Conservation (phyloP, 306 rosid species). For the Arachis hypogaea region DNA sequence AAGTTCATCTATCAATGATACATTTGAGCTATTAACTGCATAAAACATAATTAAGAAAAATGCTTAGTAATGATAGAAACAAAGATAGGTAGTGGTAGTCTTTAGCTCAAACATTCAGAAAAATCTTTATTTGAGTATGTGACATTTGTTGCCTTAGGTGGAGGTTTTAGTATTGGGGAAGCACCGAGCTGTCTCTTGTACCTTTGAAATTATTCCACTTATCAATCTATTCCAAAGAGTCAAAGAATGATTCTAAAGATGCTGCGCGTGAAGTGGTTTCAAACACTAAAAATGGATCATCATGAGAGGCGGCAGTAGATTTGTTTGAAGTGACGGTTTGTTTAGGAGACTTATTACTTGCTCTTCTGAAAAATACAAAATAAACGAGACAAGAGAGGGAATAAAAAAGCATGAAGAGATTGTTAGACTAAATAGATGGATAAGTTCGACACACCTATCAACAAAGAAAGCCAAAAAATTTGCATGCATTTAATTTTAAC, state of each 20-base stretch:
- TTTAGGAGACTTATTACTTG: conserved; percentile 34
- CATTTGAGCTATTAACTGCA: too few relatives aligned
- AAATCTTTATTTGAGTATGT: conserved; percentile 52
- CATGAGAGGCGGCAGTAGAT: conserved; percentile 41
- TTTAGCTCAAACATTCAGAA: conserved; percentile 41
- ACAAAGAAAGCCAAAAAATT: conserved; percentile 18
- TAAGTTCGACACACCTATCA: not conserved
- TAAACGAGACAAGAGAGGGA: not conserved
- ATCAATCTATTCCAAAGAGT: conserved; percentile 54
- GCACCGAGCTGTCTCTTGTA: conserved; percentile 40
- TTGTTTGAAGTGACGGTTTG: conserved; percentile 40
- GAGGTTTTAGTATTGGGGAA: conserved; percentile 61
- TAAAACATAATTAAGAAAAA: too few relatives aligned
- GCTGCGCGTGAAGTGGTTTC: conserved; percentile 57
- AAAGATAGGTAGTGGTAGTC: conserved; percentile 9
- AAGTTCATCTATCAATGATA: too few relatives aligned
- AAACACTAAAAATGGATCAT: conserved; percentile 68
- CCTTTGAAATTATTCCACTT: conserved; percentile 53
- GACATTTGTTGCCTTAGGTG: conserved; percentile 60
- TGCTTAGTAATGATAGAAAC: conserved; percentile 16
- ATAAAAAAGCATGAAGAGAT: not conserved
- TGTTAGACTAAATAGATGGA: conserved; percentile 21
- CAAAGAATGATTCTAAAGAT: conserved; percentile 53
- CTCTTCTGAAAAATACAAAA: conserved; percentile 32
- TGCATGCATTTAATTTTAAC: not conserved